These are phyloP conservation scores for Apiotrichum gracile DNA, from an alignment of 1,284 basidiomycete genomes.

Conservation along the genomic window DNA sequence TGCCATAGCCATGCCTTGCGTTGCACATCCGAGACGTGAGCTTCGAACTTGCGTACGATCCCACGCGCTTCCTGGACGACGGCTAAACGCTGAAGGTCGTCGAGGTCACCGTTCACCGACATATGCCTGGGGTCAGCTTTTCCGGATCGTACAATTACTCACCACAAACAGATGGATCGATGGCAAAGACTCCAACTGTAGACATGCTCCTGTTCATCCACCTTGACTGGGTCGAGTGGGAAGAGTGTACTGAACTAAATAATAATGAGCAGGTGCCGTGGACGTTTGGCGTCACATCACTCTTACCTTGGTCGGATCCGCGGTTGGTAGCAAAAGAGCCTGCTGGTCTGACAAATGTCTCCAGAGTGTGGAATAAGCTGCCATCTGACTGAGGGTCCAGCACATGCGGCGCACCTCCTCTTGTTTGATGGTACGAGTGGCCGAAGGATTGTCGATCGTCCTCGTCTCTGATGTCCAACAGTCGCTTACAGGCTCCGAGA, in stretches of 20 bases:
- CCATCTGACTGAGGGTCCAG: conserved; percentile 25
- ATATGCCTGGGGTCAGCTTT: conserved; percentile 5
- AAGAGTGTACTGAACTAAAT: conserved; percentile 30
- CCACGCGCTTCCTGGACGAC: neutral
- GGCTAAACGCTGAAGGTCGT: neutral
- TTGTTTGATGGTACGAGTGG: conserved; percentile 9
- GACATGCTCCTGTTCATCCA: conserved; percentile 4
- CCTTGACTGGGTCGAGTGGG: conserved; percentile 11
- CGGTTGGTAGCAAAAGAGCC: conserved; percentile 11
- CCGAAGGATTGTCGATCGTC: neutral
- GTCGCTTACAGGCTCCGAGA: neutral
- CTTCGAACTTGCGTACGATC: conserved; percentile 1
- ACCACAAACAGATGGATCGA: conserved; percentile 23
- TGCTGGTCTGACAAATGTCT: conserved; percentile 6
- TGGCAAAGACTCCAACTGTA: conserved; percentile 28
- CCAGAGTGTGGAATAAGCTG: conserved; percentile 23
- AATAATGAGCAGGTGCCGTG: too few species aligned
- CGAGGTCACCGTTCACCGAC: neutral
- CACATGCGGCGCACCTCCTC: conserved; percentile 30
- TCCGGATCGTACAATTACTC: neutral
- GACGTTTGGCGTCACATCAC: too few species aligned
- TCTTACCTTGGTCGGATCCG: conserved; percentile 23
- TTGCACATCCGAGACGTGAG: neutral
- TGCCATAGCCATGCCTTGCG: conserved; percentile 18
- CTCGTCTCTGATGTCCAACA: neutral